Evolutionary conservation across 768 basidiomycete genomes (phyloP).

Genomic region (Trametes meyenii): DNA sequence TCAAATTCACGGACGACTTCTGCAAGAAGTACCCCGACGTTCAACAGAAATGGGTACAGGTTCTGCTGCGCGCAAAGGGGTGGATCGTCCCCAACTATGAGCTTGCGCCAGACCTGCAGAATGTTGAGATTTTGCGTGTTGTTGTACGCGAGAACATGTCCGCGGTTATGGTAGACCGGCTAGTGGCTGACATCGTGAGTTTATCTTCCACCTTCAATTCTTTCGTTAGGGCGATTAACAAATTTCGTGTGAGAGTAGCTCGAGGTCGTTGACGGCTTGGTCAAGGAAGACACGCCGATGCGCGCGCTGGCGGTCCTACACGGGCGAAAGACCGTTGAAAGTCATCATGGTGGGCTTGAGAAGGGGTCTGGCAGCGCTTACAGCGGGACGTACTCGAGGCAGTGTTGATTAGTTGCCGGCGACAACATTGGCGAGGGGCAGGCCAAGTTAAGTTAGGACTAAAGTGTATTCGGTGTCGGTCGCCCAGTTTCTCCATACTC

Average conservation of each 20-base stretch:
- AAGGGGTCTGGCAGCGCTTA: constrained; percentile 47
- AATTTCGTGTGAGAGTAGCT: constrained; percentile 50
- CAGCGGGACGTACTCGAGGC: constrained; percentile 69
- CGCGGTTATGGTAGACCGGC: constrained; percentile 49
- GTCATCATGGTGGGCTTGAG: constrained; percentile 48
- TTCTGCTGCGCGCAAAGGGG: constrained; percentile 47
- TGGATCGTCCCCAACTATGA: constrained; percentile 68
- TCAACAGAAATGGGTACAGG: constrained; percentile 62
- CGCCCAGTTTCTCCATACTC: too few relatives aligned
- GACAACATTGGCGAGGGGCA: too few relatives aligned
- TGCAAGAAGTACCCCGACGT: constrained; percentile 54
- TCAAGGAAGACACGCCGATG: constrained; percentile 45
- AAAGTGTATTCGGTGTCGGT: too few relatives aligned
- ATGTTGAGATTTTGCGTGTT: constrained; percentile 61
- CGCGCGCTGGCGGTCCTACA: constrained; percentile 54
- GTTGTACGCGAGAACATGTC: constrained; percentile 60
- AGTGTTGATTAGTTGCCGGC: constrained; percentile 48
- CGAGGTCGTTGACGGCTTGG: constrained; percentile 64
- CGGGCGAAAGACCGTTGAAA: constrained; percentile 39
- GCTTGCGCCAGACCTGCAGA: constrained; percentile 53
- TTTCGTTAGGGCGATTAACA: background rate
- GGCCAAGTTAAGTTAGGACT: too few relatives aligned
- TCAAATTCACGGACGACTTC: constrained; percentile 59
- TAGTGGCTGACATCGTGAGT: constrained; percentile 71
- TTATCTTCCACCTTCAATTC: background rate